Evolutionary conservation across 1,139 yeast species (phyloP), one percentile per base, ranked within the genome.

Genomic region (Yamadazyma epiphylla): DNA sequence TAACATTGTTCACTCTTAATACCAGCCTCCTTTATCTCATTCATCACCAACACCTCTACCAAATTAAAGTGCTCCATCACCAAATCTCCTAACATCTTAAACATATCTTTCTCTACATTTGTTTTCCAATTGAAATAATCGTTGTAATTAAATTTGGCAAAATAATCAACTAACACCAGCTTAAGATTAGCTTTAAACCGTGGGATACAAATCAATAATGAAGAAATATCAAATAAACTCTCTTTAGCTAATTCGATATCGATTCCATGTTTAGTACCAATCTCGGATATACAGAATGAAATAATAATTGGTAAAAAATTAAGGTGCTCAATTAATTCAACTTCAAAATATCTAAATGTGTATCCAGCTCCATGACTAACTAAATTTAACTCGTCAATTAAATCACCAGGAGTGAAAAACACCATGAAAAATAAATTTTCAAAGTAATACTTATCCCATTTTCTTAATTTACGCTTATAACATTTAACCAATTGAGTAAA

Each of bases 301-400:
- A n/a, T n/a, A n/a, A n/a, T n/a, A n/a, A n/a, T n/a, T 9, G 45
- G 45, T 6, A 41, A 22, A 12, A 32, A 27, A 27, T 39, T 41
- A 13, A 41, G 23, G 19, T 37, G 30, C 22, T 36, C 31, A 8
- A 33, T 25, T 9, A 41, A 17, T 22, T 41, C 45, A 22, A 31
- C 32, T 16, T 29, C 30, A n/a, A 37, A 27, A 15, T 23, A 28
- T n/a, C n/a, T n/a, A n/a, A n/a, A n/a, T n/a, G n/a, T n/a, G n/a
- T n/a, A n/a, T n/a, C n/a, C n/a, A n/a, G n/a, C n/a, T n/a, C n/a
- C n/a, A n/a, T n/a, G n/a, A n/a, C n/a, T n/a, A n/a, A n/a, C n/a
- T n/a, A n/a, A n/a, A n/a, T n/a, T n/a, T n/a, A n/a, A n/a, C n/a
- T n/a, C n/a, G n/a, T n/a, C n/a, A n/a, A n/a, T n/a, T n/a, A n/a